phyloP scores from a whole-genome alignment of 192 early-diverging fungal species.

The Phycomyces blakesleeanus region DNA sequence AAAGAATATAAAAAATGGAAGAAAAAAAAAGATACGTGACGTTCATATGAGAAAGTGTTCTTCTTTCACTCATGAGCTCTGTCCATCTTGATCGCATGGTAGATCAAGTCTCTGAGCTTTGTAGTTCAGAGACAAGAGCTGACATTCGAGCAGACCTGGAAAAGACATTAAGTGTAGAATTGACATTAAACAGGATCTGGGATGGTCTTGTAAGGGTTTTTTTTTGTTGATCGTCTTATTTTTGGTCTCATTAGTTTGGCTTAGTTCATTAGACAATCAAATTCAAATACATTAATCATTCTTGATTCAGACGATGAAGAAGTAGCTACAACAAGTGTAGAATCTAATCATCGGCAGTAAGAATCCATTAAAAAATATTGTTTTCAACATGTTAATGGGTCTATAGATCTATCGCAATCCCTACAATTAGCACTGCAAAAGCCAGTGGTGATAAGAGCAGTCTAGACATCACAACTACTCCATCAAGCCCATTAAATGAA shows the following conservation, averaged over 20 bases:
- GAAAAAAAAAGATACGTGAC: not conserved
- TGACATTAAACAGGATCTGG: constrained; percentile 1
- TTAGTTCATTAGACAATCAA: constrained; percentile 3
- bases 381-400: no score
- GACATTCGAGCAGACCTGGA: constrained; percentile 1
- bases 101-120: not conserved
- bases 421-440: not conserved
- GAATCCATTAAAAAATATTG: no score
- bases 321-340: not conserved
- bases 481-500: not conserved
- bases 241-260: not conserved
- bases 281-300: not conserved
- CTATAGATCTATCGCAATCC: no score
- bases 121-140: not conserved
- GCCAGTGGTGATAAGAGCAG: not conserved
- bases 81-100: not conserved
- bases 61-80: not conserved
- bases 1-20: not conserved
- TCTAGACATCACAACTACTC: not conserved
- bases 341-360: not conserved
- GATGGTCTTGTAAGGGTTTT: not conserved
- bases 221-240: not conserved
- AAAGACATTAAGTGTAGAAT: constrained; percentile 5
- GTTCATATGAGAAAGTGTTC: not conserved
- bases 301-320: constrained; percentile 6